phyloP scores from a whole-genome alignment of 2,329 filamentous ascomycete genomes.

The Aspergillus udagawae region DNA sequence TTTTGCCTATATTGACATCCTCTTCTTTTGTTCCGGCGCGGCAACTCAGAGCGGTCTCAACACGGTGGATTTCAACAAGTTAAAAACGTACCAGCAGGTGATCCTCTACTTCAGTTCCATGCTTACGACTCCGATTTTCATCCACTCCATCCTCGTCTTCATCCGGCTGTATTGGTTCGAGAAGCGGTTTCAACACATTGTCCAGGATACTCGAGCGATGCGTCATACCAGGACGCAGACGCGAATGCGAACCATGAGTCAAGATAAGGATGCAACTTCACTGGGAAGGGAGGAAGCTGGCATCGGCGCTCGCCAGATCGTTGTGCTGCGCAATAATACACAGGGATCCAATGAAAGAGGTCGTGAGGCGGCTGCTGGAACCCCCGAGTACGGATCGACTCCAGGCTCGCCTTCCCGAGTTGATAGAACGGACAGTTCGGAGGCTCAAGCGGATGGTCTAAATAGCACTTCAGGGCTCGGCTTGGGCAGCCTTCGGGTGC shows the following conservation, averaged over 20 bases:
- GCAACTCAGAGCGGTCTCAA: conserved; percentile 94
- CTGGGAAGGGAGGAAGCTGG: conserved; percentile 34
- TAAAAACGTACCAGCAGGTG: conserved; percentile 70
- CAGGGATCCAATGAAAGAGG: conserved; percentile 24
- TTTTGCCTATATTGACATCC: conserved; percentile 75
- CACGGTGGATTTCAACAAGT: conserved; percentile 61
- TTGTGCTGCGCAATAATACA: conserved; percentile 32
- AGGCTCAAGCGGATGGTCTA: conserved; percentile 8
- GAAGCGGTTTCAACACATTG: conserved; percentile 85
- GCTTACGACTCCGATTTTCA: conserved; percentile 76
- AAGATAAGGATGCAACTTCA: conserved; percentile 40
- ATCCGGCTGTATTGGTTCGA: conserved; percentile 97
- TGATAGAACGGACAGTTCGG: conserved; percentile 17
- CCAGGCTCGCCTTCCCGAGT: conserved; percentile 21
- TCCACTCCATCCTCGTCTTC: conserved; percentile 84
- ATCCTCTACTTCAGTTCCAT: conserved; percentile 68
- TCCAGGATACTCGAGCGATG: conserved; percentile 64
- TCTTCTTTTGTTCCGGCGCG: conserved; percentile 81
- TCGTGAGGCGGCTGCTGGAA: conserved; percentile 14
- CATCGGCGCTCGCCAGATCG: conserved; percentile 35
- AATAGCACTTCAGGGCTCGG: conserved; percentile 9
- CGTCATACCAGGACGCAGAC: conserved; percentile 64
- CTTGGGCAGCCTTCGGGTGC: conserved; percentile 51
- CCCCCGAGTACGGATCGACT: conserved; percentile 18
- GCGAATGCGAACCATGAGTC: conserved; percentile 52